Percentiles rank a stretch among this genome's conserved stretches.
These are phyloP conservation scores for Cutaneotrichosporon cyanovorans DNA, from an alignment of 1,284 basidiomycete species.

Conservation along the genomic window DNA sequence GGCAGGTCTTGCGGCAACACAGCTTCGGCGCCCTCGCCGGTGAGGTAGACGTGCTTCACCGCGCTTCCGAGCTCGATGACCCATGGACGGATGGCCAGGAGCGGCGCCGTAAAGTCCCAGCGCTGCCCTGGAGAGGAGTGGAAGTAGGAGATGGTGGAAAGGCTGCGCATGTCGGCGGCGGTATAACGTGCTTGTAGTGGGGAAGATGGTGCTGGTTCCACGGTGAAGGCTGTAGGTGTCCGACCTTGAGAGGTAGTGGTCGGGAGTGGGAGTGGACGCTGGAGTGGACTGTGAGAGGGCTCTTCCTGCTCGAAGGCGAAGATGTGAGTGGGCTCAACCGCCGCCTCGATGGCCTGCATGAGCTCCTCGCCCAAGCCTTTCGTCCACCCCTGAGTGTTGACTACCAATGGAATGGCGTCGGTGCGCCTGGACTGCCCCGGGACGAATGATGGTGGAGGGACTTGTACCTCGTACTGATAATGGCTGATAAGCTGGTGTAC, in stretches of 20 bases:
- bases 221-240: slow-evolving; percentile 6
- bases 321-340: slow-evolving; percentile 59
- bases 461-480: slow-evolving; percentile 65
- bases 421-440: slow-evolving; percentile 40
- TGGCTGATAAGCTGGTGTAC: slow-evolving; percentile 61
- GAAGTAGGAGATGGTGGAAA: slow-evolving; percentile 75
- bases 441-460: slow-evolving; percentile 36
- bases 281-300: slow-evolving; percentile 17
- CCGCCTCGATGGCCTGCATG: slow-evolving; percentile 59
- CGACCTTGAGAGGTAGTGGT: neutral
- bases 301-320: slow-evolving; percentile 51
- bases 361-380: slow-evolving; percentile 89
- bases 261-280: slow-evolving; percentile 14
- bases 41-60: slow-evolving; percentile 59
- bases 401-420: slow-evolving; percentile 68
- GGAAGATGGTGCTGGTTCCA: slow-evolving; percentile 37
- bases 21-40: slow-evolving; percentile 66
- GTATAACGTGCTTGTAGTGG: slow-evolving; percentile 53
- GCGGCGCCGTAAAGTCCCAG: slow-evolving; percentile 67
- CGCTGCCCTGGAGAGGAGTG: slow-evolving; percentile 45
- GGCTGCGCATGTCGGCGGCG: slow-evolving; percentile 63
- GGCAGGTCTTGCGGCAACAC: slow-evolving; percentile 59
- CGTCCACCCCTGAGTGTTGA: slow-evolving; percentile 96
- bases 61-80: slow-evolving; percentile 52
- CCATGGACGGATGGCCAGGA: slow-evolving; percentile 63